phyloP scores from a whole-genome alignment of 352 stramenopile genomes.

The Pythium rhizo-oryzae region DNA sequence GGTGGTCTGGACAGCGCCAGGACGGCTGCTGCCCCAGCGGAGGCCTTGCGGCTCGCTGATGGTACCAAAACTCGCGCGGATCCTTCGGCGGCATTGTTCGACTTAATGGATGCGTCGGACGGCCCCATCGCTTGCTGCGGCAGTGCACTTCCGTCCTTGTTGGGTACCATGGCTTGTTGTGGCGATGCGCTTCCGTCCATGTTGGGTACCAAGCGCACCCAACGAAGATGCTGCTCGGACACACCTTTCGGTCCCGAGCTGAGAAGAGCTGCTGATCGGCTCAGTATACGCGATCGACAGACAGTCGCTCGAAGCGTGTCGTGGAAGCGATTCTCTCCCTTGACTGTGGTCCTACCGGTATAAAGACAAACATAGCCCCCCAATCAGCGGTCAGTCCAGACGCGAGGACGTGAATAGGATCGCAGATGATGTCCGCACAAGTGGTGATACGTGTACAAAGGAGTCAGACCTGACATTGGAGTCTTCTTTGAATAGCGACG shows the following conservation, averaged over 20 bases:
- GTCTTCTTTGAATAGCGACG: not conserved
- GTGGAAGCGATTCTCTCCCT: not conserved
- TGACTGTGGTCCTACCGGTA: not conserved
- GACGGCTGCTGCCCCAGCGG: not conserved
- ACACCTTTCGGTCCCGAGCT: no score
- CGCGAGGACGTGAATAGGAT: constrained; percentile 5
- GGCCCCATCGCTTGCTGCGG: not conserved
- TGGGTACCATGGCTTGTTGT: not conserved
- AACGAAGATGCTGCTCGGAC: no score
- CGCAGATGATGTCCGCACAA: not conserved
- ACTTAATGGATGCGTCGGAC: not conserved
- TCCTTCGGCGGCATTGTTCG: not conserved
- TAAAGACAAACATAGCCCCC: not conserved
- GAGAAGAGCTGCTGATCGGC: not conserved
- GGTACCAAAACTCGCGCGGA: not conserved
- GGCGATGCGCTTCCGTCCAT: not conserved
- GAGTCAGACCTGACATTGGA: not conserved
- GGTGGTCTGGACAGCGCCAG: constrained; percentile 7
- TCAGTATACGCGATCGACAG: not conserved
- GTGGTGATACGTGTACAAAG: no score
- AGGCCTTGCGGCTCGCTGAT: constrained; percentile 5
- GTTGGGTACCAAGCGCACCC: not conserved
- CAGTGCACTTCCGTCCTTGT: not conserved
- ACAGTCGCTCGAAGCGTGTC: not conserved
- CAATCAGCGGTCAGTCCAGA: not conserved